Evolutionary conservation across 1,284 basidiomycete genomes (phyloP).

Genomic region (Ganoderma multipileum): DNA sequence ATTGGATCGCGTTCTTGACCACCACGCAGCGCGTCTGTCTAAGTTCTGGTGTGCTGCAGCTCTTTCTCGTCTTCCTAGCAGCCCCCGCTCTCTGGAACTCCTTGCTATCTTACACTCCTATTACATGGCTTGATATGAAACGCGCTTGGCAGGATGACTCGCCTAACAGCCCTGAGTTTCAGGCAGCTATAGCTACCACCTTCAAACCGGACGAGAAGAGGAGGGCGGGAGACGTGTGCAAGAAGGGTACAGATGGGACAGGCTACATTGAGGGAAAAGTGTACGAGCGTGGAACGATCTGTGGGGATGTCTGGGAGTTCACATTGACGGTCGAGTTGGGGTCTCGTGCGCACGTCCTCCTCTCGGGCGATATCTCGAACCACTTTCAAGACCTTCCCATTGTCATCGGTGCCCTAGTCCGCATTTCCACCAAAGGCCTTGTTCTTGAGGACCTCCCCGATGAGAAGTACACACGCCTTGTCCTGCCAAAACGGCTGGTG

Average conservation of each 20-base stretch:
- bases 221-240: constrained; percentile 28
- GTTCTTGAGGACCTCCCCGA: constrained; percentile 8
- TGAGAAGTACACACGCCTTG: not conserved
- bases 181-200: constrained; percentile 6
- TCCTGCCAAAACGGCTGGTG: constrained; percentile 16
- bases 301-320: constrained; percentile 29
- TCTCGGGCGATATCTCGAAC: constrained; percentile 19
- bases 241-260: constrained; percentile 23
- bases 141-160: constrained; percentile 6
- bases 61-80: not conserved
- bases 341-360: constrained; percentile 17
- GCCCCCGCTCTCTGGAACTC: not conserved
- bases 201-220: constrained; percentile 23
- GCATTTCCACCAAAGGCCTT: constrained; percentile 15
- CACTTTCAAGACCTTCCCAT: constrained; percentile 19
- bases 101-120: not conserved
- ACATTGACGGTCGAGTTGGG: constrained; percentile 37
- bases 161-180: constrained; percentile 1
- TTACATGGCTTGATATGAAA: constrained; percentile 6
- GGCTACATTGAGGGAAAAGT: constrained; percentile 50
- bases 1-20: not conserved
- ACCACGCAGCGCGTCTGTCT: constrained; percentile 2
- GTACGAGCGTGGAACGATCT: constrained; percentile 32
- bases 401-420: constrained; percentile 20
- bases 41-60: no score